A percentile compares a stretch with the other conserved stretches of the same genome.
Evolutionary conservation across 176 grass and related monocot species (phyloP).

Genomic region (Dactylis glomerata): DNA sequence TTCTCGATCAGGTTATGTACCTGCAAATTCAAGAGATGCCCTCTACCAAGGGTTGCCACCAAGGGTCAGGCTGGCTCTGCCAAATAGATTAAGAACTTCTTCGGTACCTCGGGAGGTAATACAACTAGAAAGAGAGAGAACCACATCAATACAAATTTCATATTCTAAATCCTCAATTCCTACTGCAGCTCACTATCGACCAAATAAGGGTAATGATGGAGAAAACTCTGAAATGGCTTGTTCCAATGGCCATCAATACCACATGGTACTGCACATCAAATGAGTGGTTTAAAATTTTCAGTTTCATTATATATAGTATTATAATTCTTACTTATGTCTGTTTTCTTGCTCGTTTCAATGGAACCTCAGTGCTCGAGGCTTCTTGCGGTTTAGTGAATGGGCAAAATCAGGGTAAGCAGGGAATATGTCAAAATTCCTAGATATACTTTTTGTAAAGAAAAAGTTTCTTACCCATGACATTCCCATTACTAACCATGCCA

Average conservation of each 20-base stretch:
- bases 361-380: constrained; percentile 46
- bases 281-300: not conserved
- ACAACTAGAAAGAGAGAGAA: not conserved
- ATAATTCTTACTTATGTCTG: not conserved
- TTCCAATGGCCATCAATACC: constrained; percentile 82
- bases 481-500: not conserved
- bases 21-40: constrained; percentile 65
- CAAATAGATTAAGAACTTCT: constrained; percentile 56
- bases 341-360: not conserved
- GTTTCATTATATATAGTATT: not conserved
- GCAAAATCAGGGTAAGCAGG: constrained; percentile 65
- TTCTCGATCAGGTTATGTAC: constrained; percentile 73
- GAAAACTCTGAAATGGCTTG: constrained; percentile 81
- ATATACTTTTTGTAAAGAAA: not conserved
- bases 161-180: constrained; percentile 35
- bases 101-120: constrained; percentile 63
- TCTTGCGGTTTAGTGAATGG: constrained; percentile 77
- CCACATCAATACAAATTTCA: not conserved
- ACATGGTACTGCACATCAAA: constrained; percentile 35
- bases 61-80: constrained; percentile 57
- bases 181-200: constrained; percentile 56
- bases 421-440: not conserved
- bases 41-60: constrained; percentile 88
- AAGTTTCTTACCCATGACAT: not conserved
- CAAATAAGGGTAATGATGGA: constrained; percentile 68